A percentile compares a stretch with the other conserved stretches of the same genome.
Evolutionary conservation across 2,329 filamentous ascomycete species (phyloP).

Genomic region (Zymoseptoria tritici): DNA sequence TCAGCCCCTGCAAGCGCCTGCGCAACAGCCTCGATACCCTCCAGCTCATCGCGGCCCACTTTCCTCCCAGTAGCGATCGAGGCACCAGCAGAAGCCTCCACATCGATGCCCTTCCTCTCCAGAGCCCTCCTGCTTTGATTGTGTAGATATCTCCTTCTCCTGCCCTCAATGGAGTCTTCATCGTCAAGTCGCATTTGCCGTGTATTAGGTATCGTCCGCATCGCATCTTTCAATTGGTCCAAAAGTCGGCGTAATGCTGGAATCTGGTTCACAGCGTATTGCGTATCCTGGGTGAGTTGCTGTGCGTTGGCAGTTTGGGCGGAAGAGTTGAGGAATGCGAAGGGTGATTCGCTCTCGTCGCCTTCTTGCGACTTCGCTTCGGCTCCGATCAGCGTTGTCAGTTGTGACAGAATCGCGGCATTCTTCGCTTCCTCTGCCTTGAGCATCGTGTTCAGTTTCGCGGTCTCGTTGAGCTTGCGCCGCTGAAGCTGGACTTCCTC

Average conservation of each 20-base stretch:
- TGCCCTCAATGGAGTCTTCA: constrained; percentile 49
- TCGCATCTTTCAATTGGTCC: constrained; percentile 44
- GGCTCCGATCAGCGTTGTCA: constrained; percentile 51
- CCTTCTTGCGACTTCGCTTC: constrained; percentile 7
- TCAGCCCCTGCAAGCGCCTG: constrained; percentile 26
- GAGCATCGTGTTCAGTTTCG: constrained; percentile 63
- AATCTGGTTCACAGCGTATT: constrained; percentile 76
- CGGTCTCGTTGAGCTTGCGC: constrained; percentile 68
- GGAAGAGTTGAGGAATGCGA: constrained; percentile 52
- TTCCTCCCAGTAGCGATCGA: constrained; percentile 18
- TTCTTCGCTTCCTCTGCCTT: constrained; percentile 65
- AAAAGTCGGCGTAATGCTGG: constrained; percentile 69
- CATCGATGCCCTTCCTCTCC: constrained; percentile 62
- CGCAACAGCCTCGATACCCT: constrained; percentile 32
- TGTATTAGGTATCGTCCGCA: constrained; percentile 26
- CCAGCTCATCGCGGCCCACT: constrained; percentile 30
- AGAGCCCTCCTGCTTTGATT: constrained; percentile 68
- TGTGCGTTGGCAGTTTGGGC: constrained; percentile 35
- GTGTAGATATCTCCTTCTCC: constrained; percentile 78
- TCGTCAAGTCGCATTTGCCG: constrained; percentile 25
- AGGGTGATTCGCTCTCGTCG: constrained; percentile 25
- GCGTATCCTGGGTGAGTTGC: constrained; percentile 61
- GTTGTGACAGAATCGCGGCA: constrained; percentile 57
- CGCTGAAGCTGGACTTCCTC: constrained; percentile 67
- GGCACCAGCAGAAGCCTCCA: constrained; percentile 26